Evolutionary conservation across 2,329 filamentous ascomycete genomes (phyloP).

Genomic region (Elsinoe perseae): DNA sequence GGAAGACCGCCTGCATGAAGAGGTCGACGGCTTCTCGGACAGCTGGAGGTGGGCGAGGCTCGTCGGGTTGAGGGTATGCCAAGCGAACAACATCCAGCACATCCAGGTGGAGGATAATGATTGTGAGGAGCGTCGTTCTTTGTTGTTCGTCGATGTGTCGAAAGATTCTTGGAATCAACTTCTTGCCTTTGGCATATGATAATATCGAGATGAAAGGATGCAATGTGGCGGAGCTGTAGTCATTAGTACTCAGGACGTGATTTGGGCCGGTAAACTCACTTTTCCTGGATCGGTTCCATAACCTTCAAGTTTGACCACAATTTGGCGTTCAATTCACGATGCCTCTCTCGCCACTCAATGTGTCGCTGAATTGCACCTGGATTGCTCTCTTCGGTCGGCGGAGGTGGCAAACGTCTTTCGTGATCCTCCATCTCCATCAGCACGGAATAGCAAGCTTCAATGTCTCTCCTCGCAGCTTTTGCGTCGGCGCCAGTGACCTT

Average conservation of each 20-base stretch:
- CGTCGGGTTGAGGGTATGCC: conserved; percentile 62
- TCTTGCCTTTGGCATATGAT: conserved; percentile 92
- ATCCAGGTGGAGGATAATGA: conserved; percentile 91
- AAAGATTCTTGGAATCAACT: conserved; percentile 89
- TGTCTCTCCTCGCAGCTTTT: conserved; percentile 75
- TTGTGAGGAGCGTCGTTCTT: conserved; percentile 87
- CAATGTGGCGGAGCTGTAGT: conserved; percentile 54
- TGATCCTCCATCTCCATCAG: conserved; percentile 94
- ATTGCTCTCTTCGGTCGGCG: conserved; percentile 55
- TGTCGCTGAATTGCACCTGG: conserved; percentile 64
- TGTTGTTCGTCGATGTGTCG: conserved; percentile 87
- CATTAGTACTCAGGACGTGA: conserved; percentile 16
- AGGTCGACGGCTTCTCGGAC: conserved; percentile 89
- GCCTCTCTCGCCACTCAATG: conserved; percentile 68
- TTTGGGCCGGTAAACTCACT: conserved; percentile 32
- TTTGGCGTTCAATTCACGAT: conserved; percentile 64
- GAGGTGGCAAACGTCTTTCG: conserved; percentile 69
- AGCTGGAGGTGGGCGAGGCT: conserved; percentile 62
- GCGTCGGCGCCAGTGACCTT: conserved; percentile 60
- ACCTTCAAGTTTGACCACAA: conserved; percentile 87
- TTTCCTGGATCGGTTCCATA: conserved; percentile 71
- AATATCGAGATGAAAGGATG: conserved; percentile 97
- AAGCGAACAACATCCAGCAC: conserved; percentile 81
- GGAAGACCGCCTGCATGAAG: conserved; percentile 82
- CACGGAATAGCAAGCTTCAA: conserved; percentile 79